Evolutionary conservation across 495 filamentous ascomycete genomes (phyloP), one percentile per base, ranked within the genome.

Genomic region (Hypoxylon lenormandii): DNA sequence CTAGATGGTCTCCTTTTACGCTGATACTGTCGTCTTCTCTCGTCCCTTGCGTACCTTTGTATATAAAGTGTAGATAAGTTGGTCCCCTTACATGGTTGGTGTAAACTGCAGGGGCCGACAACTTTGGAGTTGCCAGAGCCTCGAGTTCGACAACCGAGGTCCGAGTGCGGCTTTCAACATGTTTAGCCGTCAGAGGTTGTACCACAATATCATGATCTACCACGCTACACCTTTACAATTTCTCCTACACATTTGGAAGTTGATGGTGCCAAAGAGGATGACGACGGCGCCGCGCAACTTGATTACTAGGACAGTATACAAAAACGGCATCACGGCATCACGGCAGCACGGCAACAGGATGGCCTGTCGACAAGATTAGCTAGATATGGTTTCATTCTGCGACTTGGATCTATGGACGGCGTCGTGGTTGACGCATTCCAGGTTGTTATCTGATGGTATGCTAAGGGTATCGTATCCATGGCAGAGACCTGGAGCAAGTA

Each of bases 331-430:
- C 30, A 11, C 30, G 30, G n/a, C n/a, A n/a, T n/a, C n/a, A 10
- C 18, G 11, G 12, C 10, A 33, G 4, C 30, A 11, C 30, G 30
- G n/a, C 19, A 36, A 36, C 26, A 42, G 18, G 47, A 61, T 52
- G 40, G 8, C 19, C 33, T 4, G 18, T 1, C 30, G 6, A 33
- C 30, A 33, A 4, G 16, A 18, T 2, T 50, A 7, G 43, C 19
- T 16, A 5, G 4, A 30, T 47, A 1, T 13, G 49, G 59, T 37
- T 38, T 53, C 49, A 22, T 36, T 28, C 11, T 15, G 49, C 48
- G 48, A 62, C 26, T 42, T 54, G 22, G 47, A 30, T 28, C 28
- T 47, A 62, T n/a, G 53, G 15, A 21, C 1, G 23, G 6, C 12
- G 26, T 13, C 23, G 10, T 4, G 12, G 48, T 10, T 51, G 28